Evolutionary conservation across 495 filamentous ascomycete genomes (phyloP), one percentile per base, ranked within the genome.

Genomic region (Lasiosphaeris hirsuta): DNA sequence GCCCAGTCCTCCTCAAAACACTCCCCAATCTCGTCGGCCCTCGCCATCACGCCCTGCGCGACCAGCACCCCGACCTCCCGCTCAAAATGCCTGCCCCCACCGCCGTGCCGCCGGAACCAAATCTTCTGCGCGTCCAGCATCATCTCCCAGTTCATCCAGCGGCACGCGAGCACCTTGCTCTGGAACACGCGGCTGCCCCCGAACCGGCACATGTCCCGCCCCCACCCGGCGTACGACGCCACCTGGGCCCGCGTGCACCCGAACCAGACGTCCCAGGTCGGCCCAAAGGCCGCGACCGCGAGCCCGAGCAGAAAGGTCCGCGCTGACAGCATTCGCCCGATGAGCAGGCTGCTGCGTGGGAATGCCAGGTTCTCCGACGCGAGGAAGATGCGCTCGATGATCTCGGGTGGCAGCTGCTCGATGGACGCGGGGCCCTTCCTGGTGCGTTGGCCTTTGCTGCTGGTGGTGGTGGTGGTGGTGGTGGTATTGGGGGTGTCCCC

Each of bases 371-470:
- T 77, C 51, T 63, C 63, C 10, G 72, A 76, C 23, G 69, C 43
- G 61, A 64, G 58, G 15, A 75, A 67, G 54, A 78, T 76, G 2
- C 39, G 63, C 61, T 76, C 73, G n/a, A 78, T 65, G 14, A 78
- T 63, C 55, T 78, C 75, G 33, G 67, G 45, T 1, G 75, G 75
- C 10, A 78, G 56, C 33, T 48, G 59, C 63, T 76, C 73, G 5
- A 78, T 60, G 14, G 46, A 46, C 0, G 72, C 70, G 4, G 9
- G 43, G 46, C 39, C n/a, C n/a, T 59, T 65, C 49, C 47, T 59
- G 7, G 23, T 30, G 5, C 53, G 41, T 40, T 60, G 63, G 46
- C 42, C 44, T 17, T 50, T 38, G 23, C 36, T 44, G 11, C 11
- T 17, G 17, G 44, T 13, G 19, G 10, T 51, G 46, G 6, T 19